Percentiles rank a stretch among this genome's conserved stretches.
These are phyloP conservation scores for Erythrobasidium yunnanense DNA, from an alignment of 768 basidiomycete species.

Conservation along the genomic window DNA sequence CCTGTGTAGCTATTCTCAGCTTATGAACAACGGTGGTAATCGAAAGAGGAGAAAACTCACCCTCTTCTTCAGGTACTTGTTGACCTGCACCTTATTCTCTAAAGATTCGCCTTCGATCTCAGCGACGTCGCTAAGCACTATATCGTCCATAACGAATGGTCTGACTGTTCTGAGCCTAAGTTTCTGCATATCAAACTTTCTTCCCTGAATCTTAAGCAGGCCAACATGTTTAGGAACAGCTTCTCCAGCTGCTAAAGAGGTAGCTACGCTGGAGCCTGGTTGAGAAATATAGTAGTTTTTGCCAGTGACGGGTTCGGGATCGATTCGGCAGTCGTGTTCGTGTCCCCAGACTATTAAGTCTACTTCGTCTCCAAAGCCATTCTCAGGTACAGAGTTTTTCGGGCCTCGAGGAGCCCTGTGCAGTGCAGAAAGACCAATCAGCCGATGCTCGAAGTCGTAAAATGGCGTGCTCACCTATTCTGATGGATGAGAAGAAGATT, in stretches of 20 bases:
- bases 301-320: conserved; percentile 79
- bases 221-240: conserved; percentile 90
- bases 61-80: conserved; percentile 63
- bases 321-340: conserved; percentile 91
- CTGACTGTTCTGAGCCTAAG: conserved; percentile 81
- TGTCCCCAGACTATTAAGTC: conserved; percentile 96
- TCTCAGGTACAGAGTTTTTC: conserved; percentile 87
- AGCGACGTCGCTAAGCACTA: conserved; percentile 62
- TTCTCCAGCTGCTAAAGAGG: conserved; percentile 86
- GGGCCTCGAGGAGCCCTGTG: conserved; percentile 83
- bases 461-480: conserved; percentile 58
- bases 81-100: conserved; percentile 68
- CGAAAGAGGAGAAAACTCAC: conserved; percentile 46
- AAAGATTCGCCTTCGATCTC: conserved; percentile 67
- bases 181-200: conserved; percentile 73
- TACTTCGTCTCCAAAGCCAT: conserved; percentile 90
- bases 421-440: not conserved
- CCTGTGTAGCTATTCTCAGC: conserved; percentile 47
- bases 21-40: not conserved
- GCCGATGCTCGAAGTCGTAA: not conserved
- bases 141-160: conserved; percentile 80
- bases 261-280: conserved; percentile 90
- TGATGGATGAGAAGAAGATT: conserved; percentile 89
- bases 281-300: conserved; percentile 86
- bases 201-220: conserved; percentile 72